Evolutionary conservation across 306 rosid genomes (phyloP), one percentile per base, ranked within the genome.

Genomic region (Ceratonia siliqua): DNA sequence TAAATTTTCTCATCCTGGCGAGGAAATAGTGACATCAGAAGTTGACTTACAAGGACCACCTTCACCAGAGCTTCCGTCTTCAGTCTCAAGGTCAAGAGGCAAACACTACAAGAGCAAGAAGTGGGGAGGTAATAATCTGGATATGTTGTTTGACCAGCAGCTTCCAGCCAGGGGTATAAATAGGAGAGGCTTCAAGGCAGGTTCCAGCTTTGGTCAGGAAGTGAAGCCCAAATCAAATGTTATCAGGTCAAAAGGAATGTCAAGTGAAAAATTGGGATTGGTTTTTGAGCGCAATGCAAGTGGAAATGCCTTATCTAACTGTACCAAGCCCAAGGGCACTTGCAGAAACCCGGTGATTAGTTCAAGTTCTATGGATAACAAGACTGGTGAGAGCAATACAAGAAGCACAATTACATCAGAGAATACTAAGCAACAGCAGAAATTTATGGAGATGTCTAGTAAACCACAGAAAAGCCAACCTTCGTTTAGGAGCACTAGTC

Each of bases 1-100:
- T 58, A 90, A 81, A 46, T 87, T 90, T 81, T 80, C 84, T 75
- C 87, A 79, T 53, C 68, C 74, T 5, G 75, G 86, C 22, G 86
- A 90, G 53, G 84, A 62, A 57, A 27, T 13, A 70, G 20, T 46
- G 56, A 38, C 85, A 54, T 62, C 75, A 62, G 85, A 75, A 59
- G 74, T 72, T 11, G 92, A 79, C 48, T 66, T 61, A 5, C 50
- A 4, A 2, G 86, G 49, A 73, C 71, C 63, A 36, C 56, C 82
- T 73, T 88, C 87, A 0, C 98, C 88, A 1, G 79, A 35, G 62
- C 87, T 87, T 83, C 90, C 92, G 12, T 45, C 75, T 6, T 90
- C 93, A 4, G 96, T 93, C 22, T 87, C 96, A 10, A 89, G 79
- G 70, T 87, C 95, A 8, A 90, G 96, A 85, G 98, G 98, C 21